Conservation (phyloP, 768 basidiomycete genomes). For the Lactifluus subvellereus region DNA sequence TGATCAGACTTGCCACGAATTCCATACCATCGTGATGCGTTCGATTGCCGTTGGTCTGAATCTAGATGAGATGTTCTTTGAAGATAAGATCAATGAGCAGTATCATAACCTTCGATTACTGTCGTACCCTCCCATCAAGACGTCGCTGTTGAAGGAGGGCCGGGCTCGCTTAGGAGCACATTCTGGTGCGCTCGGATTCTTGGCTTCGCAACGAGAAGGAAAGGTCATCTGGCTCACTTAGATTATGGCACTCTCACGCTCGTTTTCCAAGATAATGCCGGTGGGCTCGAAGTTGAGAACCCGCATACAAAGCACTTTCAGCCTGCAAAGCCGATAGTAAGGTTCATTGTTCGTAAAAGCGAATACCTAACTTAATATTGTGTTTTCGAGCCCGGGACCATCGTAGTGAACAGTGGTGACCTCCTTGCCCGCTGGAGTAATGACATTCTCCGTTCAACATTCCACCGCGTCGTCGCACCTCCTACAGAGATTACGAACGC, state of each 20-base stretch:
- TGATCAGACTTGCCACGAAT: conserved; percentile 60
- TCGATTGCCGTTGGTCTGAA: conserved; percentile 77
- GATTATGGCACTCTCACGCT: conserved; percentile 81
- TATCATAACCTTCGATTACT: conserved; percentile 77
- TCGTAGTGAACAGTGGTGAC: conserved; percentile 80
- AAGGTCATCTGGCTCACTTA: conserved; percentile 23
- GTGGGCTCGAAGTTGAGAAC: conserved; percentile 78
- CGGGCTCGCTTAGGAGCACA: conserved; percentile 81
- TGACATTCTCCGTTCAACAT: conserved; percentile 68
- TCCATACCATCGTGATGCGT: conserved; percentile 74
- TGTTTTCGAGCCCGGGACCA: conserved; percentile 57
- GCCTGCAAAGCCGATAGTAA: conserved; percentile 70
- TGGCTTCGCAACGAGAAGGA: not conserved
- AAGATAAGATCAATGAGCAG: conserved; percentile 66
- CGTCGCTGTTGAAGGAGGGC: conserved; percentile 52
- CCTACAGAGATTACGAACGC: conserved; percentile 43
- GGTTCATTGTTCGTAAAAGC: conserved; percentile 25
- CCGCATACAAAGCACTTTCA: conserved; percentile 70
- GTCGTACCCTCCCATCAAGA: conserved; percentile 74
- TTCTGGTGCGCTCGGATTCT: conserved; percentile 45
- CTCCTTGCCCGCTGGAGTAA: conserved; percentile 81
- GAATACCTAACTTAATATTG: not conserved
- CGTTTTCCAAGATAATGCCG: conserved; percentile 79
- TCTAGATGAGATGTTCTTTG: conserved; percentile 70
- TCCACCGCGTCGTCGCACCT: conserved; percentile 80